These are phyloP conservation scores for Fusarium proliferatum DNA, from an alignment of 2,329 filamentous ascomycete genomes.

Conservation along the genomic window DNA sequence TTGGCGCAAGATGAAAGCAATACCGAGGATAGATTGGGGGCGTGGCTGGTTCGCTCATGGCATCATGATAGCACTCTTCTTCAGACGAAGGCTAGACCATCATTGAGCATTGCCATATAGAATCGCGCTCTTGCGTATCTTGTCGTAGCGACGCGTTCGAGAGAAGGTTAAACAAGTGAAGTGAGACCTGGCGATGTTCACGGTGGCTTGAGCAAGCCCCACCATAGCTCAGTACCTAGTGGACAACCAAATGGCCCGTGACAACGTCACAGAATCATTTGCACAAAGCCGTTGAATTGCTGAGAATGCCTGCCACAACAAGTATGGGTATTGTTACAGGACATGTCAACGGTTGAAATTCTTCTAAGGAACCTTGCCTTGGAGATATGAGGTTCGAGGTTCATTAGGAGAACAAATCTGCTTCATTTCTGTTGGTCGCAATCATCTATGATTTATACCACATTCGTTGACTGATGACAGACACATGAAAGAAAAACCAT, in stretches of 20 bases:
- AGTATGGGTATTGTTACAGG: too few relatives aligned
- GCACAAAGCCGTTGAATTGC: background rate
- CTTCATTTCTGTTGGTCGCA: background rate
- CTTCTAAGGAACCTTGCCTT: background rate
- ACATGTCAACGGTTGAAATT: accelerated
- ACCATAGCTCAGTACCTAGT: background rate
- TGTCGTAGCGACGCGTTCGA: constrained; percentile 5
- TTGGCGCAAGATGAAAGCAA: constrained; percentile 72
- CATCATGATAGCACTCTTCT: constrained; percentile 50
- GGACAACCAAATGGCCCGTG: background rate
- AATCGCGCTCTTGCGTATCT: background rate
- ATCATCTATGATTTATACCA: background rate
- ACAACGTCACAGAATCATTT: background rate
- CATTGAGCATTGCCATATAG: constrained; percentile 7
- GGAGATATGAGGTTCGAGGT: background rate
- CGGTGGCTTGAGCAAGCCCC: constrained; percentile 8
- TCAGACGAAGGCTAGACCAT: constrained; percentile 9
- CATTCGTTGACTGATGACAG: background rate
- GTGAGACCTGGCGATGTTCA: constrained; percentile 16
- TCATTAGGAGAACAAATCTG: background rate
- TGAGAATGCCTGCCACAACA: background rate
- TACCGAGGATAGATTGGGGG: constrained; percentile 67
- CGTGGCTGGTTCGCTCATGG: constrained; percentile 59
- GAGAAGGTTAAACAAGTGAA: constrained; percentile 1
- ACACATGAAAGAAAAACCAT: background rate